A percentile compares a stretch with the other conserved stretches of the same genome.
Conservation (phyloP, 331 rosid species). For the Malus hybrid region DNA sequence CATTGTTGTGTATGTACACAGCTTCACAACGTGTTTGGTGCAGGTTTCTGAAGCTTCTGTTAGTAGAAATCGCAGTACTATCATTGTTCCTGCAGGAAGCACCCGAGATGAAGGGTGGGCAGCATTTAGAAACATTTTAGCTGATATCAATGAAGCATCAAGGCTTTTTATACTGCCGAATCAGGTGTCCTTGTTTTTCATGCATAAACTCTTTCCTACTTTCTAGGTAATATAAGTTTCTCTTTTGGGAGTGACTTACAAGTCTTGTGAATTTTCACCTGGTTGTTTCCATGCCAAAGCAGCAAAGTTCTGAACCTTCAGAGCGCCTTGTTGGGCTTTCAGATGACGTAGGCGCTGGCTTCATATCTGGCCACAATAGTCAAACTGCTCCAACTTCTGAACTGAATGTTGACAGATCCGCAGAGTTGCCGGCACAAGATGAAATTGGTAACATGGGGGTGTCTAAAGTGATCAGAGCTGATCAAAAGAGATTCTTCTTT, state of each 20-base stretch:
- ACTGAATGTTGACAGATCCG: slow-evolving; percentile 66
- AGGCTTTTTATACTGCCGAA: slow-evolving; percentile 88
- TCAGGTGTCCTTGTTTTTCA: slow-evolving; percentile 57
- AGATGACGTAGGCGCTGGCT: slow-evolving; percentile 99
- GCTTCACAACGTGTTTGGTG: slow-evolving; percentile 2
- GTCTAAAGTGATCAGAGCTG: slow-evolving; percentile 95
- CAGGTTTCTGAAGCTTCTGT: slow-evolving; percentile 99
- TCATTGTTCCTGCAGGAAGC: slow-evolving; percentile 98
- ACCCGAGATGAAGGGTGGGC: slow-evolving; percentile 98
- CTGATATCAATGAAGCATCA: slow-evolving; percentile 92
- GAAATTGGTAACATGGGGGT: slow-evolving; percentile 83
- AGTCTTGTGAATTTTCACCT: slow-evolving; percentile 14
- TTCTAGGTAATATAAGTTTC: neutral
- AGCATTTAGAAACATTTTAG: slow-evolving; percentile 92
- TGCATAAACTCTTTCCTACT: slow-evolving; percentile 2
- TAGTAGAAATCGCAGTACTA: slow-evolving; percentile 97
- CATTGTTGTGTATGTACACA: neutral
- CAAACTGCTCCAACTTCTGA: slow-evolving; percentile 80
- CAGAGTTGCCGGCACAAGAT: slow-evolving; percentile 80
- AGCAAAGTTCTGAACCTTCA: slow-evolving; percentile 87
- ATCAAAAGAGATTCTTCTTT: slow-evolving; percentile 91
- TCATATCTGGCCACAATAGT: slow-evolving; percentile 89
- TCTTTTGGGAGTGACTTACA: slow-evolving; percentile 5
- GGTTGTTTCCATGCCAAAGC: slow-evolving; percentile 26
- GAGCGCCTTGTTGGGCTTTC: slow-evolving; percentile 93